Conservation (phyloP, 2,329 filamentous ascomycete genomes). For the Epichloe gansuensis region DNA sequence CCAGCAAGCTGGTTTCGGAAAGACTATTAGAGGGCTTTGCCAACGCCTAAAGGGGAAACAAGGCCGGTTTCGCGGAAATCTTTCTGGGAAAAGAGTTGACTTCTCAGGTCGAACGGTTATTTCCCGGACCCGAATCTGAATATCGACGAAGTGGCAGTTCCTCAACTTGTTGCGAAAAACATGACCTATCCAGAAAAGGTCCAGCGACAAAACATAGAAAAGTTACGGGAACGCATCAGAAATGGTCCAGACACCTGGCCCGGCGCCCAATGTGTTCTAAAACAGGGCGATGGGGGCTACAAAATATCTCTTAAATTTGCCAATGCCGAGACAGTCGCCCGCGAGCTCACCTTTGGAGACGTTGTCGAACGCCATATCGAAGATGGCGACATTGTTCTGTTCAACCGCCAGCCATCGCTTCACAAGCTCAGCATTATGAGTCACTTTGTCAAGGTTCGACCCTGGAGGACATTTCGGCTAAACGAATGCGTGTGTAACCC, state of each 20-base stretch:
- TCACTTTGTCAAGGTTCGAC: slow-evolving; percentile 84
- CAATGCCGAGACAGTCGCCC: slow-evolving; percentile 58
- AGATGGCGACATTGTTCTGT: slow-evolving; percentile 90
- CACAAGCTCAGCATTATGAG: slow-evolving; percentile 99
- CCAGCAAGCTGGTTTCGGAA: slow-evolving; percentile 77
- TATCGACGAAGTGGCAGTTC: slow-evolving; percentile 89
- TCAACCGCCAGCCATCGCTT: slow-evolving; percentile 94
- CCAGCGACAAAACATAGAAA: slow-evolving; percentile 73
- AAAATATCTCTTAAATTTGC: slow-evolving; percentile 65
- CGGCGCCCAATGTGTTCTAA: slow-evolving; percentile 73
- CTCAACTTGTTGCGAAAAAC: slow-evolving; percentile 84
- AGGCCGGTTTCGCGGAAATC: slow-evolving; percentile 88
- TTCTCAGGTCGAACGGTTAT: slow-evolving; percentile 97
- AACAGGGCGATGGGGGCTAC: slow-evolving; percentile 53
- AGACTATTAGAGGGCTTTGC: slow-evolving; percentile 84
- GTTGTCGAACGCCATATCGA: slow-evolving; percentile 89
- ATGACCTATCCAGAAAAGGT: slow-evolving; percentile 90
- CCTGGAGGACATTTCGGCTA: slow-evolving; percentile 88
- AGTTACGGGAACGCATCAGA: slow-evolving; percentile 59
- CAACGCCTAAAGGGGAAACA: slow-evolving; percentile 96
- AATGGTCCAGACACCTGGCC: slow-evolving; percentile 74
- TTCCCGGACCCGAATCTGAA: slow-evolving; percentile 91
- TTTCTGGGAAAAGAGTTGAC: slow-evolving; percentile 96
- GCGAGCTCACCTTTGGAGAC: slow-evolving; percentile 68
- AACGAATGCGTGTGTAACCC: slow-evolving; percentile 98